Evolutionary conservation across 1,139 yeast species (phyloP), one percentile per base, ranked within the genome.

Genomic region (Candida glucosophila): DNA sequence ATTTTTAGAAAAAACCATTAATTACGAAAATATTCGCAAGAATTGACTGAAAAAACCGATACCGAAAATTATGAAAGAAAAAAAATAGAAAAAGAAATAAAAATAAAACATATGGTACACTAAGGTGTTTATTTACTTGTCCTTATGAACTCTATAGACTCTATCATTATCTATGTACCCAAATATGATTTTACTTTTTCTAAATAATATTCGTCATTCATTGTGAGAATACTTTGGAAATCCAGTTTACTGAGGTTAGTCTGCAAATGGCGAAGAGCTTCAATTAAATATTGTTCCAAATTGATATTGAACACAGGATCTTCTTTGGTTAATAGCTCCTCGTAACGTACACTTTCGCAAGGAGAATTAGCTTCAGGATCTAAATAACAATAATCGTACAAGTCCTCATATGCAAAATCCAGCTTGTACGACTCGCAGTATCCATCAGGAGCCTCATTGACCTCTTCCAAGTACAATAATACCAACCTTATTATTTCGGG

Each of bases 381-480:
- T 25, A 64, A 45, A 34, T 63, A 66, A 16, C 65, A 52, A 35
- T 58, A 59, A 32, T 71, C 74, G 35, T 64, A 66, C 15, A 64
- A 56, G 30, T 64, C 70, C 26, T 72, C 77, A 33, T 71, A 73
- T 1, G 63, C 49, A 30, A 71, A 72, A 34, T 73, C 71, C 24
- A 65, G 64, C 35, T 72, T 74, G 41, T 79, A 80, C n/a, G 63
- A 69, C 26, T 65, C 73, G 39, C 83, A 73, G 27, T 67, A 72
- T 0, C 88, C 88, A 10, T 58, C 55, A 9, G 42, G 52, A 5
- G 60, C 50, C 39, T 82, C 93, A 30, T 77, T 74, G 8, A 79
- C 63, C 43, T 85, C 95, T 40, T 85, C 95, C 27, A 81, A 47
- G 33, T 80, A 62, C 29, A 67, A 67, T 7, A 79, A 64, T 52